phyloP scores from a whole-genome alignment of 2,329 filamentous ascomycete genomes.

The Diplodia sapinea region DNA sequence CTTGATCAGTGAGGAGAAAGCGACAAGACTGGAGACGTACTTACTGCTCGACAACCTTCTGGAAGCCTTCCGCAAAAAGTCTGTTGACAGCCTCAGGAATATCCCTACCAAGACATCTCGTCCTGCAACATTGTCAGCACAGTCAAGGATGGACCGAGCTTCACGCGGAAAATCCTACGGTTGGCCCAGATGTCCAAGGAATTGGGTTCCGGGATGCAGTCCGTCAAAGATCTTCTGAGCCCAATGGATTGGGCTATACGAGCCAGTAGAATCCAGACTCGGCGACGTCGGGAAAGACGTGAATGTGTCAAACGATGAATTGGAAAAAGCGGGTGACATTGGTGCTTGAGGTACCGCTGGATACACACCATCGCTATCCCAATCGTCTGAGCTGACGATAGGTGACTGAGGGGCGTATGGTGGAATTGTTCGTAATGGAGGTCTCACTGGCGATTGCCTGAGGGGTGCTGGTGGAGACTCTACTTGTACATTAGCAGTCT shows the following conservation, averaged over 20 bases:
- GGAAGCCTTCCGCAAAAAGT: conserved; percentile 49
- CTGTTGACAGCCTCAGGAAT: conserved; percentile 44
- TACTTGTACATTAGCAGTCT: not conserved
- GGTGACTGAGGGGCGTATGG: conserved; percentile 9
- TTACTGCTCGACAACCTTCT: conserved; percentile 48
- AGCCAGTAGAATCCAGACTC: conserved; percentile 38
- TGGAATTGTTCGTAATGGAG: conserved; percentile 3
- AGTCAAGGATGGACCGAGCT: not conserved
- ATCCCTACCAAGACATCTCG: conserved; percentile 45
- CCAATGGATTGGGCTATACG: conserved; percentile 48
- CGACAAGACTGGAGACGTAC: not conserved
- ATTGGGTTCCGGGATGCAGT: conserved; percentile 46
- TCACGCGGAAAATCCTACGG: conserved; percentile 34
- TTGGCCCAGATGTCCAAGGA: conserved; percentile 40
- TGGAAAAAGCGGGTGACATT: conserved; percentile 51
- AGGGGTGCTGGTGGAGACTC: conserved; percentile 9
- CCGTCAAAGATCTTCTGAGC: conserved; percentile 53
- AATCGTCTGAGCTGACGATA: conserved; percentile 16
- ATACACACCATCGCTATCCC: conserved; percentile 22
- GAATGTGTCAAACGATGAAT: conserved; percentile 50
- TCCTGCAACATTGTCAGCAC: conserved; percentile 35
- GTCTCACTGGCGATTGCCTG: not conserved
- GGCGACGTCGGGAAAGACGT: conserved; percentile 38
- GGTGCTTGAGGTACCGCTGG: conserved; percentile 34
- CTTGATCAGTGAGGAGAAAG: not conserved